phyloP scores from a whole-genome alignment of 352 stramenopile genomes.

The Lagenidium sp. region DNA sequence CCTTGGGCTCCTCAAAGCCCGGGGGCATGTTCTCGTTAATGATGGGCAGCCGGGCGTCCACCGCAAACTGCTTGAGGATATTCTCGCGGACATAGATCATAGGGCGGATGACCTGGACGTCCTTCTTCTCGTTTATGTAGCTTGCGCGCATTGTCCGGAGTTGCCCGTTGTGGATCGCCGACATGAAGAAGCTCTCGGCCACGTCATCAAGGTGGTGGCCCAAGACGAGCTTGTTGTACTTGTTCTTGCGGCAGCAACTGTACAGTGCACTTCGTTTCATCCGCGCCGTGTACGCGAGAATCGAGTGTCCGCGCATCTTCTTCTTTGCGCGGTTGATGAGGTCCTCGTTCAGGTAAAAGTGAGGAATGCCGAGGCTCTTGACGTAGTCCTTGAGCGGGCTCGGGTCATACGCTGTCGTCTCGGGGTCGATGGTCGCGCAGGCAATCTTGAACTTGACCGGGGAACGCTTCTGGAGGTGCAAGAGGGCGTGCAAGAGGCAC shows the following conservation, averaged over 20 bases:
- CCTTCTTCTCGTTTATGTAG: constrained; percentile 90
- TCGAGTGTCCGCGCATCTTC: constrained; percentile 60
- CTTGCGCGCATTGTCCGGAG: constrained; percentile 93
- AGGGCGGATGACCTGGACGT: constrained; percentile 91
- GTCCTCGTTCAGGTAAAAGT: constrained; percentile 87
- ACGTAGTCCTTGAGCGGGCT: constrained; percentile 92
- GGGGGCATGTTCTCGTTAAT: constrained; percentile 97
- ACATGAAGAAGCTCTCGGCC: constrained; percentile 96
- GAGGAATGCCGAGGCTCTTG: constrained; percentile 86
- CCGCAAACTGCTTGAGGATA: constrained; percentile 60
- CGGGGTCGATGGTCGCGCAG: constrained; percentile 90
- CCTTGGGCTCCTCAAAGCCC: constrained; percentile 94
- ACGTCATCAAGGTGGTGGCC: constrained; percentile 96
- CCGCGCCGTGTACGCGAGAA: constrained; percentile 90
- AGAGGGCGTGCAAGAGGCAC: constrained; percentile 89
- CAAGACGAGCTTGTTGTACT: constrained; percentile 20
- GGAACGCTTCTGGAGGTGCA: constrained; percentile 85
- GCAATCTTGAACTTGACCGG: constrained; percentile 92
- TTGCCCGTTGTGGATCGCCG: constrained; percentile 55
- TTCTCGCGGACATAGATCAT: constrained; percentile 91
- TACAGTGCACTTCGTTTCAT: constrained; percentile 87
- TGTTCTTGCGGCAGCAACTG: constrained; percentile 18
- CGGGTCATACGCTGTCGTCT: constrained; percentile 93
- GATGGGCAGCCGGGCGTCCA: constrained; percentile 80
- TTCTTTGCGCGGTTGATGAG: constrained; percentile 64